Evolutionary conservation across 2,329 filamentous ascomycete species (phyloP).

Genomic region (Botryosphaeria agaves): DNA sequence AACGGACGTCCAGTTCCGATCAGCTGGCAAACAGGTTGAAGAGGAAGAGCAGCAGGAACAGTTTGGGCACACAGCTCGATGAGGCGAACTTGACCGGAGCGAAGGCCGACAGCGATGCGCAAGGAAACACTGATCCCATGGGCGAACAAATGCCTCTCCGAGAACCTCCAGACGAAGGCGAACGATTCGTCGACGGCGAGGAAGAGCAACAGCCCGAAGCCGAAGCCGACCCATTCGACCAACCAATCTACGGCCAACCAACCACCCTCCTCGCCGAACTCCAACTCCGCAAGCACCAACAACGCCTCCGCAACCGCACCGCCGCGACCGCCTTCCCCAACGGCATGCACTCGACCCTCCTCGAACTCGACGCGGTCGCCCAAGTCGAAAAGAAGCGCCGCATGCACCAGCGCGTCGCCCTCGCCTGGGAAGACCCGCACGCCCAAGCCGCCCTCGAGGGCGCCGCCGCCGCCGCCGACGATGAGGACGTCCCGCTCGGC

Average conservation of each 20-base stretch:
- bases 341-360: conserved; percentile 77
- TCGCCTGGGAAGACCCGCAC: conserved; percentile 72
- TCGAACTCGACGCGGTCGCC: conserved; percentile 80
- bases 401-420: conserved; percentile 56
- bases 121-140: conserved; percentile 2
- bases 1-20: conserved; percentile 7
- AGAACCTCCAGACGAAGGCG: conserved; percentile 14
- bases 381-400: conserved; percentile 66
- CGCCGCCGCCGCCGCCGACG: conserved; percentile 40
- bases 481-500: conserved; percentile 79
- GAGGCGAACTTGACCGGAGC: not conserved
- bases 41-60: conserved; percentile 21
- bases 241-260: conserved; percentile 52
- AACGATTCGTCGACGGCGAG: conserved; percentile 10
- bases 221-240: conserved; percentile 27
- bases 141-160: not conserved
- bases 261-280: conserved; percentile 87
- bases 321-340: conserved; percentile 45
- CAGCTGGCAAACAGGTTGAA: conserved; percentile 22
- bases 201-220: conserved; percentile 18
- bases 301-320: conserved; percentile 61
- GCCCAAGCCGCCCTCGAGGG: conserved; percentile 18
- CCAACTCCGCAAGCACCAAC: conserved; percentile 76
- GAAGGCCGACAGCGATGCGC: not conserved
- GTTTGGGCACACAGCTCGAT: conserved; percentile 13